These are phyloP conservation scores for Carnegiea gigantea DNA, from an alignment of 179 eudicot genomes.

Conservation along the genomic window DNA sequence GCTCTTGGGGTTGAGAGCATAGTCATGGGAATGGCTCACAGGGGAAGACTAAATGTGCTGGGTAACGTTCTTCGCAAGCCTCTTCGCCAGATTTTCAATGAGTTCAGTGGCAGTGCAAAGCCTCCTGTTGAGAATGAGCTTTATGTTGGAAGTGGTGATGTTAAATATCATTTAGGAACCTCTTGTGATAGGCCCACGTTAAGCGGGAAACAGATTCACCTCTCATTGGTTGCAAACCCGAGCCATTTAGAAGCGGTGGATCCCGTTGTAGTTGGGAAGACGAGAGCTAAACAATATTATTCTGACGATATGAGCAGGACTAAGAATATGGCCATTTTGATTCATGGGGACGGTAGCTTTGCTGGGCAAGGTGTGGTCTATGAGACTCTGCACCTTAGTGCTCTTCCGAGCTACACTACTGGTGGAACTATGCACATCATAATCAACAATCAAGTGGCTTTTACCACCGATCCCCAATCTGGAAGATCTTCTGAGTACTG, in stretches of 20 bases:
- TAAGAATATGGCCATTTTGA: constrained; percentile 73
- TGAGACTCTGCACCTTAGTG: constrained; percentile 89
- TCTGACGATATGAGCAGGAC: constrained; percentile 70
- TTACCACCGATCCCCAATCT: constrained; percentile 79
- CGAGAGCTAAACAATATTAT: constrained; percentile 84
- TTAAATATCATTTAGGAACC: constrained; percentile 81
- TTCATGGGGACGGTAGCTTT: constrained; percentile 97
- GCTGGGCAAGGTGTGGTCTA: constrained; percentile 99
- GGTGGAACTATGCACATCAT: constrained; percentile 95
- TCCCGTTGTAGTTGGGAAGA: constrained; percentile 90
- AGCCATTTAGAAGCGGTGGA: constrained; percentile 96
- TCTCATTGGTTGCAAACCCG: constrained; percentile 89
- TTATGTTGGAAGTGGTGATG: constrained; percentile 88
- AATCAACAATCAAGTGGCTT: constrained; percentile 92
- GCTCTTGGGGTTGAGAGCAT: constrained; percentile 91
- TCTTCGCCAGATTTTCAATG: constrained; percentile 80
- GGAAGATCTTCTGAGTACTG: constrained; percentile 96
- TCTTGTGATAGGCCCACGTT: constrained; percentile 93
- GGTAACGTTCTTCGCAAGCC: constrained; percentile 94
- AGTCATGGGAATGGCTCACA: constrained; percentile 94
- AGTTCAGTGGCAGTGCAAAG: constrained; percentile 82
- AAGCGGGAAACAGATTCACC: constrained; percentile 88
- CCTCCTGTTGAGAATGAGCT: constrained; percentile 80
- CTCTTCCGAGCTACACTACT: constrained; percentile 88
- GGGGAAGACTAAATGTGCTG: constrained; percentile 87